Conservation (phyloP, 352 stramenopile species). For the Chrysophaeum taylorii region DNA sequence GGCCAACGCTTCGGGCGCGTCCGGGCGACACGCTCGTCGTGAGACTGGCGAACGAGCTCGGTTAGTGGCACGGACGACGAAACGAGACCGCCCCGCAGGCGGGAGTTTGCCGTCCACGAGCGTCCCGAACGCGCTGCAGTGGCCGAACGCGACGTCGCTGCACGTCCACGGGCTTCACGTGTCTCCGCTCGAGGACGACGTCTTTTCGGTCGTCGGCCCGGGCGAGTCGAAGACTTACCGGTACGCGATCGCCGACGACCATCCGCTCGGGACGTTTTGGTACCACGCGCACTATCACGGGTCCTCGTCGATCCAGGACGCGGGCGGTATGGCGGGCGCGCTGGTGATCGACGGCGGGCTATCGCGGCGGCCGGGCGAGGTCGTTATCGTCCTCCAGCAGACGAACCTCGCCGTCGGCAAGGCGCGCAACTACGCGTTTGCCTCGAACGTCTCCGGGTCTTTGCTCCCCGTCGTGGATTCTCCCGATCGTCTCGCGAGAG, state of each 20-base stretch:
- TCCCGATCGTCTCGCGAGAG: too few species aligned
- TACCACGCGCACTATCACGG: slow-evolving; percentile 36
- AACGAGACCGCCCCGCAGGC: too few species aligned
- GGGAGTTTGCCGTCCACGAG: too few species aligned
- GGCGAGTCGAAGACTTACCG: slow-evolving; percentile 14
- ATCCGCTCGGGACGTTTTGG: slow-evolving; percentile 32
- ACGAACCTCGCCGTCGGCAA: slow-evolving; percentile 5
- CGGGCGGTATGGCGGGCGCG: slow-evolving; percentile 48
- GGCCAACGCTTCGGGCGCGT: slow-evolving; percentile 48
- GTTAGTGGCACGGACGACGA: slow-evolving; percentile 35
- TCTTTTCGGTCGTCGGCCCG: slow-evolving; percentile 13
- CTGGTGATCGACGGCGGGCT: slow-evolving; percentile 31
- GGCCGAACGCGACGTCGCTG: slow-evolving; percentile 61
- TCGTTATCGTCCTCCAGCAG: slow-evolving; percentile 15
- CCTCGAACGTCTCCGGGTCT: background rate
- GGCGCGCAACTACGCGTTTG: slow-evolving; percentile 5
- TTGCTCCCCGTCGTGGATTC: background rate
- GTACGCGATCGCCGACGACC: slow-evolving; percentile 28
- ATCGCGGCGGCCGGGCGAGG: background rate
- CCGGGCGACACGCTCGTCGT: slow-evolving; percentile 55
- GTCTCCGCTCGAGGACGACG: slow-evolving; percentile 14
- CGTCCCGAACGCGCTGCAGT: slow-evolving; percentile 50
- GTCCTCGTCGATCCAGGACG: slow-evolving; percentile 57
- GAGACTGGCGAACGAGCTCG: slow-evolving; percentile 48
- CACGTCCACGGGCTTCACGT: slow-evolving; percentile 68